These are phyloP conservation scores for Pythium scleroteichum DNA, from an alignment of 352 stramenopile species.

Conservation along the genomic window DNA sequence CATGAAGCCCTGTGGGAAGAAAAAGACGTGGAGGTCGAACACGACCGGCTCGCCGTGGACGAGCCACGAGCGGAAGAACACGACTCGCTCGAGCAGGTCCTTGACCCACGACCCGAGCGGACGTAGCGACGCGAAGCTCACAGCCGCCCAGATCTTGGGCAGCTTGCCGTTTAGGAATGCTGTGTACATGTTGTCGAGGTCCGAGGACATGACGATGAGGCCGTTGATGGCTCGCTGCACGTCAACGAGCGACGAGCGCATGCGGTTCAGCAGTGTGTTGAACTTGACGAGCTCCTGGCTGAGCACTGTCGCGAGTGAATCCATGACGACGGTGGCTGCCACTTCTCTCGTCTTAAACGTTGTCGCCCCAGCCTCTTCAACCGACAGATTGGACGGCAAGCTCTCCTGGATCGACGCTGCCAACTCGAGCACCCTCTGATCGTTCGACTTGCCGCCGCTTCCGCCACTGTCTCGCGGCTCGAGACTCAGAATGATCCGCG, in stretches of 20 bases:
- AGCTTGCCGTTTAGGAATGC: conserved; percentile 92
- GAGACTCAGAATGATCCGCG: conserved; percentile 86
- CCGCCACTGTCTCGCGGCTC: conserved; percentile 81
- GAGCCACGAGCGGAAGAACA: conserved; percentile 93
- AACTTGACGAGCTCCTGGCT: conserved; percentile 95
- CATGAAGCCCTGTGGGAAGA: conserved; percentile 97
- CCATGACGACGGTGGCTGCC: conserved; percentile 85
- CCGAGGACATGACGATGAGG: conserved; percentile 93
- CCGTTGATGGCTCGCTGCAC: conserved; percentile 85
- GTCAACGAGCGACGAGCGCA: conserved; percentile 79
- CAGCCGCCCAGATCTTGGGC: conserved; percentile 83
- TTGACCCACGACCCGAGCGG: conserved; percentile 91
- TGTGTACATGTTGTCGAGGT: conserved; percentile 96
- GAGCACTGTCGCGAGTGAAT: conserved; percentile 92
- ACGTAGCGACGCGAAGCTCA: conserved; percentile 94
- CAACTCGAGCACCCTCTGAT: conserved; percentile 85
- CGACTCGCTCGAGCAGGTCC: conserved; percentile 86
- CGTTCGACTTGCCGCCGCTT: conserved; percentile 58
- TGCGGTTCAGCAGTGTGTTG: conserved; percentile 87
- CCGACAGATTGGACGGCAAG: conserved; percentile 59
- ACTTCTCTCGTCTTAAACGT: conserved; percentile 91
- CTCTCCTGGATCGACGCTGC: conserved; percentile 66
- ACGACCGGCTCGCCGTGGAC: conserved; percentile 86
- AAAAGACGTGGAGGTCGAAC: conserved; percentile 94
- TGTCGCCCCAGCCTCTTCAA: conserved; percentile 87